phyloP scores from a whole-genome alignment of 106 monocot species.

The Dendrobium officinale region DNA sequence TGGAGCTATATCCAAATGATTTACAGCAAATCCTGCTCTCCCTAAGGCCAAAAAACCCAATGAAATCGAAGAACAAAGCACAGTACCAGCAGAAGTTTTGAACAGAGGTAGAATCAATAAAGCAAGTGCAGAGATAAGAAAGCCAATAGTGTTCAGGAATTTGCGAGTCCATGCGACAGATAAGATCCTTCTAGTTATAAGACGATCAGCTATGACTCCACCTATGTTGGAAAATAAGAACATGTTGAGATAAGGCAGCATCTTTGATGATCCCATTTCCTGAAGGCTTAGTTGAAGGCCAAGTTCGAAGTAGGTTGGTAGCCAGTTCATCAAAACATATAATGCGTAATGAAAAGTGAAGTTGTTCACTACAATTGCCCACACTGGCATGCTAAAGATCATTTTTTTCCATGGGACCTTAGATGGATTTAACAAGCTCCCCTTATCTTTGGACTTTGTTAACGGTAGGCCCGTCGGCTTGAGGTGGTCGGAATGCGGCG shows the following conservation, averaged over 20 bases:
- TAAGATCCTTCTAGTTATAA: conserved; percentile 61
- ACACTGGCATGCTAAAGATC: conserved; percentile 69
- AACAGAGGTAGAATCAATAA: conserved; percentile 67
- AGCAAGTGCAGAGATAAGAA: conserved; percentile 54
- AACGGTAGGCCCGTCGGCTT: conserved; percentile 48
- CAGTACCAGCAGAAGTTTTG: conserved; percentile 45
- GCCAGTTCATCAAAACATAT: conserved; percentile 95
- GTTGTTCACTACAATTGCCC: conserved; percentile 89
- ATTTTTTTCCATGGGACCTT: conserved; percentile 86
- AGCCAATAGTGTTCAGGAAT: conserved; percentile 70
- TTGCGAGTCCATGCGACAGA: conserved; percentile 66
- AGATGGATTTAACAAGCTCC: conserved; percentile 4
- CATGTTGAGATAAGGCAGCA: conserved; percentile 94
- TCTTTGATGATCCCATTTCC: conserved; percentile 92
- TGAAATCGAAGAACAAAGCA: conserved; percentile 68
- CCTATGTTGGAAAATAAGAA: conserved; percentile 90
- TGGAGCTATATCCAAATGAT: conserved; percentile 92
- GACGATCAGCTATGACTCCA: conserved; percentile 63
- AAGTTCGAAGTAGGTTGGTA: conserved; percentile 82
- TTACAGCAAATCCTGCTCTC: conserved; percentile 90
- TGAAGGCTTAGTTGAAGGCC: conserved; percentile 85
- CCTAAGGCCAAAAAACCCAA: conserved; percentile 92
- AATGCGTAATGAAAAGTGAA: conserved; percentile 94
- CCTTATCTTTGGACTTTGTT: conserved; percentile 41
- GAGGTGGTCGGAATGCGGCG: conserved; percentile 37